These are phyloP conservation scores for Paxillus rubicundulus DNA, from an alignment of 768 basidiomycete genomes.

Conservation along the genomic window DNA sequence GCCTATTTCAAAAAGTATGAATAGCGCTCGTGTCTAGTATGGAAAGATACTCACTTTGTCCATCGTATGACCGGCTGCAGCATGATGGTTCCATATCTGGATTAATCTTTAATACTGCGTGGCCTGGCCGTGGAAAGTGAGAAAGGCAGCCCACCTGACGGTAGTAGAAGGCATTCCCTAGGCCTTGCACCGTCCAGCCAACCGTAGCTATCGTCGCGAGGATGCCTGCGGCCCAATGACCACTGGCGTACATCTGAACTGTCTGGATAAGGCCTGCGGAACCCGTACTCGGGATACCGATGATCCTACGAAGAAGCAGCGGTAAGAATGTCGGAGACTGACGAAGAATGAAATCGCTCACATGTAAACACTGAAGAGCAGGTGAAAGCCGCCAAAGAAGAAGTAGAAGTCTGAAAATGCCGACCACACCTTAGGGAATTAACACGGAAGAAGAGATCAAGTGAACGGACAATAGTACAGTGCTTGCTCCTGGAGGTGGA, in stretches of 20 bases:
- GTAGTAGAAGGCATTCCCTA: constrained; percentile 79
- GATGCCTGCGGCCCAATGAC: constrained; percentile 75
- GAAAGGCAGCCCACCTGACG: constrained; percentile 52
- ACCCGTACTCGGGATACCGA: constrained; percentile 94
- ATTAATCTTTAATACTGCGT: constrained; percentile 7
- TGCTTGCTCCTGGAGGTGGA: constrained; percentile 73
- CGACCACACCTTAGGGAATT: constrained; percentile 6
- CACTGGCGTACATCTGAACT: constrained; percentile 71
- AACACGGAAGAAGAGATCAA: constrained; percentile 19
- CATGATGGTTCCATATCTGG: constrained; percentile 77
- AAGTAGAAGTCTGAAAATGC: constrained; percentile 80
- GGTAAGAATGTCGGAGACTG: constrained; percentile 24
- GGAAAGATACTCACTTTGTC: constrained; percentile 58
- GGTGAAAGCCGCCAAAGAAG: constrained; percentile 94
- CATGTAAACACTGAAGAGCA: constrained; percentile 92
- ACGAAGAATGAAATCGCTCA: constrained; percentile 36
- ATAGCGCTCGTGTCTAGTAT: neutral
- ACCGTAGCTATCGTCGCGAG: constrained; percentile 77
- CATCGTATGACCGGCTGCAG: constrained; percentile 82
- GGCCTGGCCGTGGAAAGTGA: constrained; percentile 13
- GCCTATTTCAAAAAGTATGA: constrained; percentile 48
- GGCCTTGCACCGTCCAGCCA: constrained; percentile 85
- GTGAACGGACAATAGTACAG: constrained; percentile 81
- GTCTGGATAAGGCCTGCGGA: constrained; percentile 95
- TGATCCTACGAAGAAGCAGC: constrained; percentile 56